These are phyloP conservation scores for Gentiana straminea DNA, from an alignment of 257 asterid species.

Conservation along the genomic window DNA sequence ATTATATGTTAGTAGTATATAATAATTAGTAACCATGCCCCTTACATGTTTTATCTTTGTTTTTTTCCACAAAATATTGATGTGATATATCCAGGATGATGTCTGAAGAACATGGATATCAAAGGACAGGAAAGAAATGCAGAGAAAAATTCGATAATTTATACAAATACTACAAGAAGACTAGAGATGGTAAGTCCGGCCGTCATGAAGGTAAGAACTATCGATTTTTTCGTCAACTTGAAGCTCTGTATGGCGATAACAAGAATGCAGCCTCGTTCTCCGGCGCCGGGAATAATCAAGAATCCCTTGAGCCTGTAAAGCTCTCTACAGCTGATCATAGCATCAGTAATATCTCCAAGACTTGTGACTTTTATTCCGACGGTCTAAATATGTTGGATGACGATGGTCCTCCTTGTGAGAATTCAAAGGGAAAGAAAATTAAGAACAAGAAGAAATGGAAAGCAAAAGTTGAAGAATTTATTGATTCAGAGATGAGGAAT, in stretches of 20 bases:
- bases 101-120: conserved; percentile 87
- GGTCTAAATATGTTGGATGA: conserved; percentile 20
- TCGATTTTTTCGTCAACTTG: conserved; percentile 89
- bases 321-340: conserved; percentile 31
- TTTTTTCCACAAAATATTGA: neutral
- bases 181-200: conserved; percentile 89
- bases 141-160: conserved; percentile 92
- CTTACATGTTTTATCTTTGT: neutral
- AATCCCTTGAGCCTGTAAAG: conserved; percentile 25
- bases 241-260: conserved; percentile 83
- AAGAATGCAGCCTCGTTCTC: conserved; percentile 29
- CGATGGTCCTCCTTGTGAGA: conserved; percentile 12
- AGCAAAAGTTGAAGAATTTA: conserved; percentile 49
- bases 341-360: conserved; percentile 57
- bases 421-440: conserved; percentile 23
- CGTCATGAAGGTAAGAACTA: conserved; percentile 95
- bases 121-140: conserved; percentile 93
- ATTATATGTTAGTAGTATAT: too few species aligned
- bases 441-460: conserved; percentile 48
- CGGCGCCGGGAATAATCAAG: conserved; percentile 29
- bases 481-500: conserved; percentile 63
- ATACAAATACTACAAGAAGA: conserved; percentile 95
- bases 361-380: conserved; percentile 45
- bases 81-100: conserved; percentile 44
- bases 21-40: neutral